Conservation (phyloP, 108 stramenopile species). For the Thalassiosira profunda region DNA sequence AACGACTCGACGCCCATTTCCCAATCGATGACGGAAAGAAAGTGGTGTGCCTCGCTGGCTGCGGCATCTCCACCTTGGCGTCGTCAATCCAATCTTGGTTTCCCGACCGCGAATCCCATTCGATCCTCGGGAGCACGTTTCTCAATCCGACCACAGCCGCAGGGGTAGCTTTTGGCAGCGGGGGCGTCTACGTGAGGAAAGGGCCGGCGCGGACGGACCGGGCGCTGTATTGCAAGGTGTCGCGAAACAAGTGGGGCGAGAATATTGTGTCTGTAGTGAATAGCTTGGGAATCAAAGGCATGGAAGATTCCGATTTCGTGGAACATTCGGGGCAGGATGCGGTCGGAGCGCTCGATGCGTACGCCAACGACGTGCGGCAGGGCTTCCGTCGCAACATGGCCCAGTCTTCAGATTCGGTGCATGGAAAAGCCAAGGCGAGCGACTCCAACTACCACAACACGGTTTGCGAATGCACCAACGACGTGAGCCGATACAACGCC, state of each 20-base stretch:
- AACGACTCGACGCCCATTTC: conserved; percentile 71
- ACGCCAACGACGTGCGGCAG: conserved; percentile 54
- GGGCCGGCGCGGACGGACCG: conserved; percentile 87
- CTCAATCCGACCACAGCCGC: conserved; percentile 90
- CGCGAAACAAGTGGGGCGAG: conserved; percentile 63
- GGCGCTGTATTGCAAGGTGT: conserved; percentile 65
- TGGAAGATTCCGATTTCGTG: conserved; percentile 67
- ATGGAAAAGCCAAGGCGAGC: conserved; percentile 60
- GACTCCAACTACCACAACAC: conserved; percentile 64
- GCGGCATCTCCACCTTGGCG: conserved; percentile 70
- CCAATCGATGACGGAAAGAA: conserved; percentile 83
- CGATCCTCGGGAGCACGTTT: conserved; percentile 81
- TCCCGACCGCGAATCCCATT: conserved; percentile 84
- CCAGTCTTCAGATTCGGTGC: conserved; percentile 58
- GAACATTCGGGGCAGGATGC: conserved; percentile 51
- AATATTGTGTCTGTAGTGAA: conserved; percentile 71
- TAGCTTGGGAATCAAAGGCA: conserved; percentile 75
- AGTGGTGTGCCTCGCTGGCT: conserved; percentile 80
- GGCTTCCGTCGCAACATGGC: conserved; percentile 52
- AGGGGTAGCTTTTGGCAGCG: conserved; percentile 86
- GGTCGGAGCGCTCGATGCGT: conserved; percentile 57
- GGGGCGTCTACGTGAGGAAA: conserved; percentile 84
- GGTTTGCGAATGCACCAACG: conserved; percentile 56
- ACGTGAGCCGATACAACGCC: conserved; percentile 83
- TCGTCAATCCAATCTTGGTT: conserved; percentile 57